phyloP scores from a whole-genome alignment of 495 filamentous ascomycete genomes.

The Xylaria intraflava region DNA sequence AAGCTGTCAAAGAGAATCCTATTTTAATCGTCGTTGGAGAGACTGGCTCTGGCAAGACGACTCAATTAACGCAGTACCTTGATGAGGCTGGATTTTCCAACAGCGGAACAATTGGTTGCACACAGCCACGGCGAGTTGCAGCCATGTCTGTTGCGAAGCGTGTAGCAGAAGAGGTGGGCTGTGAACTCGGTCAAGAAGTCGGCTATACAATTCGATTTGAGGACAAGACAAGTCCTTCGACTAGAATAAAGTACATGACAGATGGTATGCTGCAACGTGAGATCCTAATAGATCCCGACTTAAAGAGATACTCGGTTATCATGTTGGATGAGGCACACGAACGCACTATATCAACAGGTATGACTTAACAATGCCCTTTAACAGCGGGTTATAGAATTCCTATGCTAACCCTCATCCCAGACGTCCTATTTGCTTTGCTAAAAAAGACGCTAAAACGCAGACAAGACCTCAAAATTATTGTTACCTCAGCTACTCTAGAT shows the following conservation, averaged over 20 bases:
- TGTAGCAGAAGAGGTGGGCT: constrained; percentile 95
- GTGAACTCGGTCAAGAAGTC: constrained; percentile 82
- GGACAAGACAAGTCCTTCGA: constrained; percentile 82
- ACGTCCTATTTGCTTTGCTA: constrained; percentile 87
- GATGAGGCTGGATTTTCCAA: constrained; percentile 88
- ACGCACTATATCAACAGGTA: constrained; percentile 76
- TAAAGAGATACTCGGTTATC: constrained; percentile 87
- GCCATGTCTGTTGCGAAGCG: constrained; percentile 96
- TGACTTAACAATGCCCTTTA: neutral
- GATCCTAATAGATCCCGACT: constrained; percentile 79
- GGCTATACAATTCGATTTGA: constrained; percentile 98
- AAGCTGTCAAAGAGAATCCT: constrained; percentile 83
- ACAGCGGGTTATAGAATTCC: neutral
- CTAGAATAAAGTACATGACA: constrained; percentile 98
- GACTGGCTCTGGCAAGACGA: constrained; percentile 96
- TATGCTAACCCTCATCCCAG: constrained; percentile 24
- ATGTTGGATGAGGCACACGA: constrained; percentile 99
- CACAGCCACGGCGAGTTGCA: constrained; percentile 92
- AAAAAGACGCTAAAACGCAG: constrained; percentile 88
- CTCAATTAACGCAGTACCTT: constrained; percentile 90
- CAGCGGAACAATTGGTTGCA: constrained; percentile 91
- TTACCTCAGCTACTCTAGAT: constrained; percentile 92
- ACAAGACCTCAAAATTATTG: constrained; percentile 86
- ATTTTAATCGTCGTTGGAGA: constrained; percentile 94
- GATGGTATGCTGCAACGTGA: constrained; percentile 97